A percentile compares a stretch with the other conserved stretches of the same genome.
Conservation (phyloP, 2,329 filamentous ascomycete genomes). For the Colletotrichum siamense region DNA sequence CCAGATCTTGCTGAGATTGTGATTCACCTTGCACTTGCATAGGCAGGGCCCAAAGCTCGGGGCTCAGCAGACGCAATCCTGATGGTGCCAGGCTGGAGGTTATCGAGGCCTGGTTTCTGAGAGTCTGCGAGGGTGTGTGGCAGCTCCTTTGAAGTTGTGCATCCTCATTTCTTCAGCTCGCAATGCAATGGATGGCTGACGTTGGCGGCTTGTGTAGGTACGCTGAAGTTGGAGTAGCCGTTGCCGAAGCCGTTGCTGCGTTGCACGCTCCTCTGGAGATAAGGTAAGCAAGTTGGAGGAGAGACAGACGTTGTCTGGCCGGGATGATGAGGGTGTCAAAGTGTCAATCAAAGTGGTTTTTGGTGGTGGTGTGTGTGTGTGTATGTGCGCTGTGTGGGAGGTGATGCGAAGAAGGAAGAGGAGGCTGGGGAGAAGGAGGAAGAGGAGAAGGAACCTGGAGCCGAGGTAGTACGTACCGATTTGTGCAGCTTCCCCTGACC, state of each 20-base stretch:
- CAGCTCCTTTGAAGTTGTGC: not conserved
- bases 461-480: not conserved
- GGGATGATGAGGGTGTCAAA: not conserved
- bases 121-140: not conserved
- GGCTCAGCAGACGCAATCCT: not conserved
- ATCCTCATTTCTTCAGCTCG: not conserved
- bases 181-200: not conserved
- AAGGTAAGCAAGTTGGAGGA: not conserved
- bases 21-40: constrained; percentile 5
- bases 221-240: not conserved
- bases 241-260: not conserved
- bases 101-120: not conserved
- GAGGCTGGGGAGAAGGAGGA: not conserved
- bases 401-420: not conserved
- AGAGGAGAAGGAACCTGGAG: not conserved
- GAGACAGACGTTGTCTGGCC: not conserved
- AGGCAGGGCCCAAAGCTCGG: not conserved
- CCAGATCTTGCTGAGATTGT: not conserved
- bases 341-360: not conserved
- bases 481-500: not conserved
- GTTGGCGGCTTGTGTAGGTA: not conserved
- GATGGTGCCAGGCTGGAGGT: not conserved
- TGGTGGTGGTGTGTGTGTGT: not conserved
- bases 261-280: not conserved
- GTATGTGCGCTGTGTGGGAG: not conserved